Percentiles rank a stretch among this genome's conserved stretches.
phyloP scores from a whole-genome alignment of 306 rosid genomes.

The Notholithocarpus densiflorus region DNA sequence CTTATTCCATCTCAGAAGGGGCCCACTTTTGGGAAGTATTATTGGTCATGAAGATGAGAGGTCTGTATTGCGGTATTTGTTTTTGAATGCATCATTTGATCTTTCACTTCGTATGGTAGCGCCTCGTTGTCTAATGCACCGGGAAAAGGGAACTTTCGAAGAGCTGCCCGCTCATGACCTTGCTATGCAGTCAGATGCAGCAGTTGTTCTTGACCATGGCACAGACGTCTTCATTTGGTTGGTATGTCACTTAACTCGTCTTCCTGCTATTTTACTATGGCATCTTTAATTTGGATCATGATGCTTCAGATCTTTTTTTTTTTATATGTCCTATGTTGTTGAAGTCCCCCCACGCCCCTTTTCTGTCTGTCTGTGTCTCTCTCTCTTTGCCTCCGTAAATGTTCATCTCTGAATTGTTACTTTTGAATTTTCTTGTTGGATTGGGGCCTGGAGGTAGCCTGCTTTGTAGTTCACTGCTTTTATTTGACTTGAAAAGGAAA shows the following conservation, averaged over 20 bases:
- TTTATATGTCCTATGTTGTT: neutral
- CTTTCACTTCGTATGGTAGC: constrained; percentile 93
- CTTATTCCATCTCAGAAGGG: constrained; percentile 86
- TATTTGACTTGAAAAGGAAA: neutral
- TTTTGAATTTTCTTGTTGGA: neutral
- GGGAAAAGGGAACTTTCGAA: constrained; percentile 90
- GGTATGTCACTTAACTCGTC: constrained; percentile 45
- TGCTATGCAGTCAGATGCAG: constrained; percentile 94
- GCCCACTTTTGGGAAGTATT: constrained; percentile 85
- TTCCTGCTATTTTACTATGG: neutral
- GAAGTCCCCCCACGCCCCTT: neutral
- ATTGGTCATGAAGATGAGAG: constrained; percentile 98
- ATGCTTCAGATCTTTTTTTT: neutral
- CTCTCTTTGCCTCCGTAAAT: neutral
- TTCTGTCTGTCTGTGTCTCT: neutral
- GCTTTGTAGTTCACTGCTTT: neutral
- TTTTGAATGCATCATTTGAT: constrained; percentile 86
- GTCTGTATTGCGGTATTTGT: constrained; percentile 76
- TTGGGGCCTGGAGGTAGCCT: neutral
- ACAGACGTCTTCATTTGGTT: constrained; percentile 94
- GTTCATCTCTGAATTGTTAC: too few species aligned
- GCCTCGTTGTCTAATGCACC: constrained; percentile 93
- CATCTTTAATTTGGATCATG: constrained; percentile 2
- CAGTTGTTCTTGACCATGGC: constrained; percentile 94
- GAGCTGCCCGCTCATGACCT: constrained; percentile 93